These are phyloP conservation scores for Crithidia fasciculata DNA, from an alignment of 208 protist genomes.

Conservation along the genomic window DNA sequence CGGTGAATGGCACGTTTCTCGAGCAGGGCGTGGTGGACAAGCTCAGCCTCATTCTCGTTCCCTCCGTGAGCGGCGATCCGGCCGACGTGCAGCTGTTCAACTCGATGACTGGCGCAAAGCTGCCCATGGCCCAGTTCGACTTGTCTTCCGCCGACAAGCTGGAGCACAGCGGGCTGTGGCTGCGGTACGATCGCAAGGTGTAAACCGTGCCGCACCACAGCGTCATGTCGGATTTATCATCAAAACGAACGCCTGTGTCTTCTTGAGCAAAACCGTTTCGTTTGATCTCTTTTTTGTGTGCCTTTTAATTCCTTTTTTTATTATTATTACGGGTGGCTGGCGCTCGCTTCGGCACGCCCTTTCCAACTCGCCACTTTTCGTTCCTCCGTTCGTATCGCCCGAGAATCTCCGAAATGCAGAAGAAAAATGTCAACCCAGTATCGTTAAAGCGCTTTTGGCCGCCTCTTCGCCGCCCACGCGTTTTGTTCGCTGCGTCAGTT, in stretches of 20 bases:
- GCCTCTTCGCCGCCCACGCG: too few species aligned
- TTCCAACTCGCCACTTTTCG: too few species aligned
- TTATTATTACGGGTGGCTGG: neutral
- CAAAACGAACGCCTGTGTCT: too few species aligned
- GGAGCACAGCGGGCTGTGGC: slow-evolving; percentile 22
- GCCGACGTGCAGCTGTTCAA: slow-evolving; percentile 18
- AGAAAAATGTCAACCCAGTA: too few species aligned
- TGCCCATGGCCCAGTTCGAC: slow-evolving; percentile 24
- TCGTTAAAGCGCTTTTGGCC: too few species aligned
- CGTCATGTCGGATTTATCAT: too few species aligned
- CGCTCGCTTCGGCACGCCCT: too few species aligned
- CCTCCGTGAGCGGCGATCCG: slow-evolving; percentile 18
- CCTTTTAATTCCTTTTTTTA: neutral
- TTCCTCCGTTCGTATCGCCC: too few species aligned
- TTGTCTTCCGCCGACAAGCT: slow-evolving; percentile 32
- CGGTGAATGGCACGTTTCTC: slow-evolving; percentile 39
- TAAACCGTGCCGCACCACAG: neutral
- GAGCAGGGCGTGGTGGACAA: slow-evolving; percentile 22
- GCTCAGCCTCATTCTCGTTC: slow-evolving; percentile 30
- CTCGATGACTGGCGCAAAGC: slow-evolving; percentile 7
- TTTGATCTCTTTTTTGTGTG: too few species aligned
- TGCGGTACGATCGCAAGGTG: slow-evolving; percentile 16
- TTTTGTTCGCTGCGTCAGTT: too few species aligned
- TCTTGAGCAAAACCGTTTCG: too few species aligned
- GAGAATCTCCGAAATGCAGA: too few species aligned